phyloP scores from a whole-genome alignment of 2,329 filamentous ascomycete genomes.

The Claviceps digitariae region DNA sequence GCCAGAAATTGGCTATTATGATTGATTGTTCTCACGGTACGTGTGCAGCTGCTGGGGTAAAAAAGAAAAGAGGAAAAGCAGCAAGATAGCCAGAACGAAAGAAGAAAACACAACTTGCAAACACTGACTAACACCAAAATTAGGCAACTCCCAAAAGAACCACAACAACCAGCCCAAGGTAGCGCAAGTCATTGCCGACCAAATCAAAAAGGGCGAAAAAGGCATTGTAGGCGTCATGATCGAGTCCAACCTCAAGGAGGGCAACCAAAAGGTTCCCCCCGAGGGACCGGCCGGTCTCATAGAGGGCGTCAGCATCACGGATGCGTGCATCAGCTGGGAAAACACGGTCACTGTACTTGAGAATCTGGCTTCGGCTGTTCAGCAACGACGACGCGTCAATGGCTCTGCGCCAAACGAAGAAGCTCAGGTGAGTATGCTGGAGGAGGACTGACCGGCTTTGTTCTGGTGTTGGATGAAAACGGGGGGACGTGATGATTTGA shows the following conservation, averaged over 20 bases:
- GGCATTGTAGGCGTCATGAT: conserved; percentile 97
- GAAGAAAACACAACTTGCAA: not conserved
- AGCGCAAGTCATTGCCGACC: conserved; percentile 54
- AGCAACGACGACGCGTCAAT: conserved; percentile 51
- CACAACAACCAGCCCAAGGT: conserved; percentile 92
- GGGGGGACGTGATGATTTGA: conserved; percentile 1
- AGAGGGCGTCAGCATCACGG: conserved; percentile 88
- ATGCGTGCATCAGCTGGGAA: conserved; percentile 94
- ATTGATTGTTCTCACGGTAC: conserved; percentile 93
- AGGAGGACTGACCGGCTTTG: conserved; percentile 32
- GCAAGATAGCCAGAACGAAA: not conserved
- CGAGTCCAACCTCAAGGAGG: conserved; percentile 91
- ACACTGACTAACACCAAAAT: not conserved
- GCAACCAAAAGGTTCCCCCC: conserved; percentile 73
- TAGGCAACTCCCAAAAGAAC: conserved; percentile 93
- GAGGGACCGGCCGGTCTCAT: conserved; percentile 68
- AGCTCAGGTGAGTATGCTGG: conserved; percentile 31
- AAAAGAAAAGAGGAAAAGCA: not conserved
- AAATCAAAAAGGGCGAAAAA: conserved; percentile 75
- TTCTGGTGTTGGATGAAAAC: not conserved
- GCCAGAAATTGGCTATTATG: conserved; percentile 83
- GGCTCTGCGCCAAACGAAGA: conserved; percentile 19
- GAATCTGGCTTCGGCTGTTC: conserved; percentile 72
- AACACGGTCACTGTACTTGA: conserved; percentile 69
- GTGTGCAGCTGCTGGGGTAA: not conserved